Percentiles rank a stretch among this genome's conserved stretches.
Evolutionary conservation across 2,329 filamentous ascomycete species (phyloP).

Genomic region (Aquanectria penicillioides): DNA sequence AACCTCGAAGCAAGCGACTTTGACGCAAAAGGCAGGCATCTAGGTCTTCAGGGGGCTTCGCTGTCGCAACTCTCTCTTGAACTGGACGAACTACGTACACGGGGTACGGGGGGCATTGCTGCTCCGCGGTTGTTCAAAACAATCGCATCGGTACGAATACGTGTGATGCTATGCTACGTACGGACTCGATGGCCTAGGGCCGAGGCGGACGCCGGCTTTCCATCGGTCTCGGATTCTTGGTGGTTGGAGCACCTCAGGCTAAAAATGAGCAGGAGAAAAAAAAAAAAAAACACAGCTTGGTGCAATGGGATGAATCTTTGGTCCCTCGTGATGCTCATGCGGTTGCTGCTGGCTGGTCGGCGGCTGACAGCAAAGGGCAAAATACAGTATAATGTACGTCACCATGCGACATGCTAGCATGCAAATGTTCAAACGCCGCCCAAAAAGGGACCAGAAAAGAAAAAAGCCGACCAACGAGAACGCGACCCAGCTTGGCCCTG

Average conservation of each 20-base stretch:
- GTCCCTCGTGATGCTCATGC: conserved; percentile 21
- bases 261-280: background rate
- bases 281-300: background rate
- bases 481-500: conserved; percentile 2
- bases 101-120: no score
- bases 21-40: no score
- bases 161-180: background rate
- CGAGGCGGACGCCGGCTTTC: background rate
- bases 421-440: background rate
- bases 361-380: conserved; percentile 1
- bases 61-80: no score
- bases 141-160: background rate
- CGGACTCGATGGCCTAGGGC: background rate
- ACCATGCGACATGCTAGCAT: background rate
- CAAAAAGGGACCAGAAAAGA: conserved; percentile 4
- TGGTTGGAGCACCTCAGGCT: background rate
- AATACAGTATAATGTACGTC: conserved; percentile 7
- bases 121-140: no score
- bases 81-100: no score
- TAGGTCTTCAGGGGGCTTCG: no score
- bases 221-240: background rate
- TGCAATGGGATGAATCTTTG: conserved; percentile 18
- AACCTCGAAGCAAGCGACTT: background rate
- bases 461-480: conserved; percentile 4
- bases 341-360: conserved; percentile 15